These are phyloP conservation scores for Pichia sp. DNA, from an alignment of 1,139 yeast genomes.

Conservation along the genomic window DNA sequence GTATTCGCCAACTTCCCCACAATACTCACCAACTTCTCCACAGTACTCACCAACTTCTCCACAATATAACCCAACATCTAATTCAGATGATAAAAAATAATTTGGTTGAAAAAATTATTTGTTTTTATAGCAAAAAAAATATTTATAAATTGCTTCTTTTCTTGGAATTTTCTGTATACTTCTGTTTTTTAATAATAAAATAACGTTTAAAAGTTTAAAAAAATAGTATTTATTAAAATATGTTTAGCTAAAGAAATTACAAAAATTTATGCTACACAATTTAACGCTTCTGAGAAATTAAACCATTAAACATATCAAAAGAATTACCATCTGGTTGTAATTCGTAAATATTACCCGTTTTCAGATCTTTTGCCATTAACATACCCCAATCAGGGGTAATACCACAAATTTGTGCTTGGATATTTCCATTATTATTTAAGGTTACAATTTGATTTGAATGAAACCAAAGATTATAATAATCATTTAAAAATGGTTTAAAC, in stretches of 20 bases:
- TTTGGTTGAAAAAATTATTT: neutral
- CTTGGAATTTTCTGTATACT: conserved; percentile 15
- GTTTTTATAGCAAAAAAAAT: neutral
- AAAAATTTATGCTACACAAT: conserved; percentile 17
- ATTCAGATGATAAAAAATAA: conserved; percentile 11
- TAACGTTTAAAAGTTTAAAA: conserved; percentile 13
- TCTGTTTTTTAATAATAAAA: conserved; percentile 14
- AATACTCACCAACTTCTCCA: conserved; percentile 47
- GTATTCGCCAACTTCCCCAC: conserved; percentile 49
- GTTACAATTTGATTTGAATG: conserved; percentile 65
- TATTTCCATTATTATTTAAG: conserved; percentile 38
- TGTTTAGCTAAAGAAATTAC: neutral
- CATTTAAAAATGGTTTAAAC: conserved; percentile 58
- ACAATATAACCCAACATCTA: conserved; percentile 56
- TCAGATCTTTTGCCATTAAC: conserved; percentile 65
- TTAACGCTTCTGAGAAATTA: conserved; percentile 63
- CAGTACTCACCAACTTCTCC: conserved; percentile 62
- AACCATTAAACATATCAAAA: conserved; percentile 88
- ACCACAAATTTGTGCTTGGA: conserved; percentile 65
- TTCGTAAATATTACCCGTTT: conserved; percentile 53
- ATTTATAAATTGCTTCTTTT: conserved; percentile 13
- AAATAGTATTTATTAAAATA: conserved; percentile 39
- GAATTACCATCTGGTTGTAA: conserved; percentile 97
- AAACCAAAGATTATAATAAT: conserved; percentile 81
- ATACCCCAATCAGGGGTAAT: conserved; percentile 82